These are phyloP conservation scores for Hibiscus syriacus DNA, from an alignment of 345 rosid species.

Conservation along the genomic window DNA sequence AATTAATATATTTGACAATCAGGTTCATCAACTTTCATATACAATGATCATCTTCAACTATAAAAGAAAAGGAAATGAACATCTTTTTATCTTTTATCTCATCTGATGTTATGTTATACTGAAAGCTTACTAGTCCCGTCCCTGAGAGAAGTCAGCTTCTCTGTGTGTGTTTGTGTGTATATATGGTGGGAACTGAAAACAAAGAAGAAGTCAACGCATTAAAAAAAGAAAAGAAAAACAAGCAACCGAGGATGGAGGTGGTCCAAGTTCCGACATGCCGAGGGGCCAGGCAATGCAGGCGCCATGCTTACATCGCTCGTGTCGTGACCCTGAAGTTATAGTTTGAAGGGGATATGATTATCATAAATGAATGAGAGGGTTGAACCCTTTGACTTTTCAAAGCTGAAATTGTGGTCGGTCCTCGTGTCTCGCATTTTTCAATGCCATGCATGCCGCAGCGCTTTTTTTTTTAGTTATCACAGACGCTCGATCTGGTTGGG, in stretches of 20 bases:
- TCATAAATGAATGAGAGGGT: too few species aligned
- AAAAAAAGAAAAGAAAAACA: background rate
- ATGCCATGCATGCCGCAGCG: background rate
- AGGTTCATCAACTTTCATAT: background rate
- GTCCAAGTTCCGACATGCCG: too few species aligned
- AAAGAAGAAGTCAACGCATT: background rate
- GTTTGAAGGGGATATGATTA: too few species aligned
- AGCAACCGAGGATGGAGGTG: background rate
- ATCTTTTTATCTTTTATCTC: background rate
- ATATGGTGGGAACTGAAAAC: background rate
- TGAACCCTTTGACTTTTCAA: background rate
- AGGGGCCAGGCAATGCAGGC: too few species aligned
- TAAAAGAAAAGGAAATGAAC: too few species aligned
- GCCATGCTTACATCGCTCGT: too few species aligned
- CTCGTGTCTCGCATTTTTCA: too few species aligned
- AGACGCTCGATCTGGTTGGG: background rate
- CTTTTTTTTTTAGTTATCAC: background rate
- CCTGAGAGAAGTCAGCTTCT: background rate
- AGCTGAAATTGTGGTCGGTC: too few species aligned
- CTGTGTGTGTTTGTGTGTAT: too few species aligned
- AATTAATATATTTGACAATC: too few species aligned
- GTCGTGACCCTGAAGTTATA: too few species aligned
- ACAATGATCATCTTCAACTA: too few species aligned
- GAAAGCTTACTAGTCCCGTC: background rate
- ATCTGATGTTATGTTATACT: background rate